Evolutionary conservation across 371 early-diverging fungal species (phyloP), one percentile per base, ranked within the genome.

Genomic region (Smittium mucronatum): DNA sequence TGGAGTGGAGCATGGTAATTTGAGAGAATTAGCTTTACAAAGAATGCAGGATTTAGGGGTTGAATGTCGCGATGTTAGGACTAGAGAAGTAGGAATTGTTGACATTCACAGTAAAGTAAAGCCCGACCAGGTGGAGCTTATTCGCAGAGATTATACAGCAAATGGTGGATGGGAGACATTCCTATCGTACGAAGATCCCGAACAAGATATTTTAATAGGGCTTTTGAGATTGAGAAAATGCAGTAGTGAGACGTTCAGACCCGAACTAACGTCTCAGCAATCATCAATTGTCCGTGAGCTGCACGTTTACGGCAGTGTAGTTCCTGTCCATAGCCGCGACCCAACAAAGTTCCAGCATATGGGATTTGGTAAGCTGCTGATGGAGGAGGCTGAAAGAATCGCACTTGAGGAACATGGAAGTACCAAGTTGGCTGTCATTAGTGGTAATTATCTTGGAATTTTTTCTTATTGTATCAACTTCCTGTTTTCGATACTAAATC

Each of bases 151-250:
- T 80, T 99, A 99, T 79, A 86, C 86, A 8, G 99, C 99, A 36
- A 99, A 97, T 76, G 93, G 95, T 66, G 99, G 99, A 2, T 99
- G 99, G 99, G 99, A 99, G 80, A 99, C 99, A 0, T 99, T 99
- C 77, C 81, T 99, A 70, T 89, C 96, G 34, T 99, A 99, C 77
- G 99, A 99, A 79, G 99, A 99, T 81, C 96, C 98, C 0, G 87
- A 90, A 61, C 91, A 94, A 73, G 99, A 99, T 77, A 98, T 99
- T 73, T 82, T 99, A 47, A 93, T 99, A 70, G 99, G 99, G 2
- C 83, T 99, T 67, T 75, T 99, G 67, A 86, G 99, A 70, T 81
- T 99, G 75, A 87, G 99, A 76, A 98, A 98, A 81, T 97, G 98
- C 77, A 87, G 87, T n/a, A 78, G 79, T 28, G 78, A 75, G 67